phyloP scores from a whole-genome alignment of 495 filamentous ascomycete species.

The Aspergillus sclerotiicarbonarius region DNA sequence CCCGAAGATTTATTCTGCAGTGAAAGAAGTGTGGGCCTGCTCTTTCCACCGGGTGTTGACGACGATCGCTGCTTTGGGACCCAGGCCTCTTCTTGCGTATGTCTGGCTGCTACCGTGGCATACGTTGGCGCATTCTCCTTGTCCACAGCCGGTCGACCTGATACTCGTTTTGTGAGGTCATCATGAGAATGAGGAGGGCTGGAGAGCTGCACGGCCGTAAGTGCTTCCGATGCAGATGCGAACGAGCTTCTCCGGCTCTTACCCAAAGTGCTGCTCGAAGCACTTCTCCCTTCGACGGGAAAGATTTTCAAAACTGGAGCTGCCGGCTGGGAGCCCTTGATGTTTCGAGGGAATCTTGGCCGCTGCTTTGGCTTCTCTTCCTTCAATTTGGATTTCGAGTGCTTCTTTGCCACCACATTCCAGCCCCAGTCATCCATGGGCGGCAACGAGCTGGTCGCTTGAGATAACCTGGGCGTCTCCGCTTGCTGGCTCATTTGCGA shows the following conservation, averaged over 20 bases:
- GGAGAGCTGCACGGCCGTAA: slow-evolving; percentile 39
- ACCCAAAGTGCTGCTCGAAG: slow-evolving; percentile 27
- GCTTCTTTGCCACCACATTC: slow-evolving; percentile 35
- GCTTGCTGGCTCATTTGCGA: slow-evolving; percentile 36
- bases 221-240: slow-evolving; percentile 36
- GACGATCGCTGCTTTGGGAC: slow-evolving; percentile 26
- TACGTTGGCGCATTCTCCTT: slow-evolving; percentile 33
- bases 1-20: slow-evolving; percentile 34
- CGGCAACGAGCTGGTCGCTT: slow-evolving; percentile 28
- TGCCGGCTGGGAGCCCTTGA: slow-evolving; percentile 32
- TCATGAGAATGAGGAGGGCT: slow-evolving; percentile 28
- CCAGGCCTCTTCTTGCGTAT: slow-evolving; percentile 16
- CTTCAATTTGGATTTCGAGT: slow-evolving; percentile 17
- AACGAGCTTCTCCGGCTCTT: slow-evolving; percentile 25
- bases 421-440: slow-evolving; percentile 32
- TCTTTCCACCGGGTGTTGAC: slow-evolving; percentile 18
- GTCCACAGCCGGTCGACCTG: not conserved
- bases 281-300: slow-evolving; percentile 33
- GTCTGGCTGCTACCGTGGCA: slow-evolving; percentile 27
- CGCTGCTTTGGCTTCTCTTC: slow-evolving; percentile 16
- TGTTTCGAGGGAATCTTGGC: slow-evolving; percentile 26
- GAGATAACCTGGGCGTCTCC: slow-evolving; percentile 28
- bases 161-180: slow-evolving; percentile 7
- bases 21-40: slow-evolving; percentile 14
- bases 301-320: slow-evolving; percentile 35